Base-by-base conservation (phyloP, 495 filamentous ascomycete genomes). In the Neurospora terricola region DNA sequence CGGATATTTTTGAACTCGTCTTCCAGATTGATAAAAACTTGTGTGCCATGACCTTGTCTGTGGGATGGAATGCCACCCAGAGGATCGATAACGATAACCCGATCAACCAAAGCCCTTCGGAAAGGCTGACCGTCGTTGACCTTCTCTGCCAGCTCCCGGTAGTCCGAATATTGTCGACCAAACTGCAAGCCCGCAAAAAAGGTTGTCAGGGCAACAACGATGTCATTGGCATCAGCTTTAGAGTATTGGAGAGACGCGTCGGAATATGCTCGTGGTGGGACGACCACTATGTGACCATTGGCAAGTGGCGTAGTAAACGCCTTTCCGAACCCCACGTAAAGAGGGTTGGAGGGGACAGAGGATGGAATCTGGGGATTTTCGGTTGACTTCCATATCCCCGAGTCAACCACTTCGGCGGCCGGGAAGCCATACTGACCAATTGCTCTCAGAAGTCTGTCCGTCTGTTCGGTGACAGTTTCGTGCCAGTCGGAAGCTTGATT, bases 1-100 rank as follows among this genome's bases (percentile, higher is more conserved):
- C 85, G 81, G 39, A 97, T 91, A 38, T 86, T 84, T 4, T 86
- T 81, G 77, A 90, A 97, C 75, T 99, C 94, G 77, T 98, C 94
- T 78, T 97, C 92, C 76, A 99, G 87, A 76, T 99, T 99, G 80
- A 99, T 87, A 80, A 98, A 99, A 4, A 97, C 88, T 77, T 97
- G 93, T 16, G 92, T 90, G 10, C 88, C 87, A 48, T 91, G 87
- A 0, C 87, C 87, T 18, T 90, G 87, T 48, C 88, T 87, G 70
- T 83, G 86, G 0, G 91, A 86, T 2, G 96, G 96, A 70, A 96
- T 94, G 9, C 96, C 96, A 6, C 96, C 96, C 3, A 92, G 79
- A 0, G 93, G 92, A 81, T 99, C 96, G 18, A 99, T 85, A 34
- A 98, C 84, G 76, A 99, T 95, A 36, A 99, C 84, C 4, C 96